phyloP scores from a whole-genome alignment of 352 stramenopile genomes.

The Elongisporangium prolatum region DNA sequence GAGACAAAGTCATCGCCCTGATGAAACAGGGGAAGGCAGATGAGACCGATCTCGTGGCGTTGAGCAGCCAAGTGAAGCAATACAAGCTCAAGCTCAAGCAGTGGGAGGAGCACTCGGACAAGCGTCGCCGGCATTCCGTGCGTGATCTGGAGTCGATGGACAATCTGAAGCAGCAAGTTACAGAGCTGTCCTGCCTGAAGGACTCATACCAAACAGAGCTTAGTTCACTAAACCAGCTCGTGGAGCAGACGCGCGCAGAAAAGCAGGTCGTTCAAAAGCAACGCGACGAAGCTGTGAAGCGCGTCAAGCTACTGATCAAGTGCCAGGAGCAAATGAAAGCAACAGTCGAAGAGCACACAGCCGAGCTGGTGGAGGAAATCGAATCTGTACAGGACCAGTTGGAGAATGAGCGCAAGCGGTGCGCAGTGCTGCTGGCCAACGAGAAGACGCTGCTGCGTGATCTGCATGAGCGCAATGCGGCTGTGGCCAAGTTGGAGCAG shows the following conservation, averaged over 20 bases:
- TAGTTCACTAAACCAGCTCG: constrained; percentile 27
- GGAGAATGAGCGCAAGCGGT: constrained; percentile 61
- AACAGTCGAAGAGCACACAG: constrained; percentile 55
- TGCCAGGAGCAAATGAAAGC: constrained; percentile 65
- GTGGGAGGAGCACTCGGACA: constrained; percentile 34
- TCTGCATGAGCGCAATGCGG: constrained; percentile 59
- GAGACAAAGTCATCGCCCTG: constrained; percentile 53
- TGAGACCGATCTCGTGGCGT: constrained; percentile 49
- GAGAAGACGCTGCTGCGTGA: constrained; percentile 70
- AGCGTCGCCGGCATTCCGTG: constrained; percentile 8
- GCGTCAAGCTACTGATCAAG: constrained; percentile 45
- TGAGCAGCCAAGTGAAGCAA: constrained; percentile 60
- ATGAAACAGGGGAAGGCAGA: constrained; percentile 56
- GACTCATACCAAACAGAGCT: constrained; percentile 55
- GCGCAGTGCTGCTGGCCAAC: constrained; percentile 51
- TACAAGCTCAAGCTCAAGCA: constrained; percentile 50
- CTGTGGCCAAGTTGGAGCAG: constrained; percentile 47
- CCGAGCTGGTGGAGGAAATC: constrained; percentile 64
- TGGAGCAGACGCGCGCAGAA: constrained; percentile 38
- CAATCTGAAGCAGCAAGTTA: constrained; percentile 36
- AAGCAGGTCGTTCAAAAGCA: constrained; percentile 40
- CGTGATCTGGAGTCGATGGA: constrained; percentile 15
- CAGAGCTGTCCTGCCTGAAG: constrained; percentile 37
- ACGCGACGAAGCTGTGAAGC: constrained; percentile 54
- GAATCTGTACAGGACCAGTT: constrained; percentile 59